Percentiles rank a stretch among this genome's conserved stretches.
Evolutionary conservation across 352 stramenopile genomes (phyloP).

Genomic region (Globisporangium splendens): DNA sequence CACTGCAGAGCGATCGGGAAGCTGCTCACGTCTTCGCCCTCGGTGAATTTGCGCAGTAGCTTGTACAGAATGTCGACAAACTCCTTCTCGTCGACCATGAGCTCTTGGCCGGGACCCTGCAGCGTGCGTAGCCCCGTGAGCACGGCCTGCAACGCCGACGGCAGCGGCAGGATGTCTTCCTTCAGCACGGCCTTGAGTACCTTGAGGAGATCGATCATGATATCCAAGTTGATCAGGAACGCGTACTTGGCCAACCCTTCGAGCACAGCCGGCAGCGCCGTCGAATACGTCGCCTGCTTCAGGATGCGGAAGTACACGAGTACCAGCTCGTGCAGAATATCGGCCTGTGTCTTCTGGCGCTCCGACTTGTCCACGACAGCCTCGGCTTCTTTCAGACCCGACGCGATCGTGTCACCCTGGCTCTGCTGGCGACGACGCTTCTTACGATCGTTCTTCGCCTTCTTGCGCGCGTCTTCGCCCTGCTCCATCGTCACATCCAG

Average conservation of each 20-base stretch:
- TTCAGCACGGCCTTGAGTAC: slow-evolving; percentile 93
- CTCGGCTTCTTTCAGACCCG: slow-evolving; percentile 93
- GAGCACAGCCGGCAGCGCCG: slow-evolving; percentile 90
- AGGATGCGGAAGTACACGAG: slow-evolving; percentile 97
- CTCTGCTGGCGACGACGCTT: slow-evolving; percentile 75
- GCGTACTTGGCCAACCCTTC: slow-evolving; percentile 94
- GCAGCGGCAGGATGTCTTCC: slow-evolving; percentile 65
- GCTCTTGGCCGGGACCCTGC: slow-evolving; percentile 91
- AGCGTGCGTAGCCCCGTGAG: slow-evolving; percentile 92
- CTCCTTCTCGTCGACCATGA: slow-evolving; percentile 96
- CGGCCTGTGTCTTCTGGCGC: slow-evolving; percentile 91
- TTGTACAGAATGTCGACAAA: slow-evolving; percentile 95
- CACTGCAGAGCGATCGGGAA: slow-evolving; percentile 85
- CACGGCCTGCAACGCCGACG: slow-evolving; percentile 77
- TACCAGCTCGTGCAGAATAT: slow-evolving; percentile 94
- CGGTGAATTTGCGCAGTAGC: slow-evolving; percentile 70
- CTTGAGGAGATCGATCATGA: slow-evolving; percentile 95
- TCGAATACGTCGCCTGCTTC: slow-evolving; percentile 88
- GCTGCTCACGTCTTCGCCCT: slow-evolving; percentile 56
- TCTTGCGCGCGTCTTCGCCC: slow-evolving; percentile 71
- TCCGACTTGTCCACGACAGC: slow-evolving; percentile 91
- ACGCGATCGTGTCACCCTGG: slow-evolving; percentile 82
- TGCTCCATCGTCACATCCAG: slow-evolving; percentile 86
- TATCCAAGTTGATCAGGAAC: slow-evolving; percentile 98
- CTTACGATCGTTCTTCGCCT: slow-evolving; percentile 81